These are phyloP conservation scores for Amanita brunnescens DNA, from an alignment of 768 basidiomycete genomes.

Conservation along the genomic window DNA sequence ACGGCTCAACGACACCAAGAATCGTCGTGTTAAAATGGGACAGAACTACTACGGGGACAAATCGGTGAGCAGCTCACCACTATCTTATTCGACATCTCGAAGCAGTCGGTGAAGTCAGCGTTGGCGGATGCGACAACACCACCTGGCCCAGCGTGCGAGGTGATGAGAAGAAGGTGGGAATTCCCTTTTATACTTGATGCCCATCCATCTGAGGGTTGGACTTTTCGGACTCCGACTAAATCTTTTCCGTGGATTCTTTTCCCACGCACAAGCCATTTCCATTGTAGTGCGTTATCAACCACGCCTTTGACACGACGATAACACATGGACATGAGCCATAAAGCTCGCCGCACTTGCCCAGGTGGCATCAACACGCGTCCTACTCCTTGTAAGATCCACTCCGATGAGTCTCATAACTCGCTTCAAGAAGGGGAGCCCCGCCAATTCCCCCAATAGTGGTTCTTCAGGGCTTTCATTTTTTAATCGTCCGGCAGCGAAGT, in stretches of 20 bases:
- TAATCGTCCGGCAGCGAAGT: constrained; percentile 15
- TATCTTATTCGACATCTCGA: constrained; percentile 90
- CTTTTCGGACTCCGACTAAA: constrained; percentile 37
- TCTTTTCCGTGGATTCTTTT: constrained; percentile 16
- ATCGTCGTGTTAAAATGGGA: constrained; percentile 40
- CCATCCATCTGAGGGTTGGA: constrained; percentile 30
- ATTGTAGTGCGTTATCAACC: constrained; percentile 32
- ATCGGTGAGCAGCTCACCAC: constrained; percentile 85
- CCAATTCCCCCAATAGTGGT: constrained; percentile 1
- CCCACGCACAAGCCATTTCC: constrained; percentile 37
- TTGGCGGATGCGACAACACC: constrained; percentile 27
- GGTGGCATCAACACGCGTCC: constrained; percentile 55
- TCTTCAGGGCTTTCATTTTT: constrained; percentile 11
- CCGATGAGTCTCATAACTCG: constrained; percentile 7
- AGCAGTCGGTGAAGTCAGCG: constrained; percentile 24
- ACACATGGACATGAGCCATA: constrained; percentile 92
- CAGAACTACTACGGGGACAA: constrained; percentile 47
- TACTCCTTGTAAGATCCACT: background rate
- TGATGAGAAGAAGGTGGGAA: constrained; percentile 30
- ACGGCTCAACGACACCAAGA: constrained; percentile 58
- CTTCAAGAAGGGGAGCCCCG: constrained; percentile 5
- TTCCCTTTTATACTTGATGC: constrained; percentile 45
- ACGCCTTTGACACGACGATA: constrained; percentile 96
- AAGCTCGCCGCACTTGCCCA: constrained; percentile 77
- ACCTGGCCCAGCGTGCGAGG: constrained; percentile 30